Conservation (phyloP, 2,329 filamentous ascomycete genomes). For the Aspergillus awamori region DNA sequence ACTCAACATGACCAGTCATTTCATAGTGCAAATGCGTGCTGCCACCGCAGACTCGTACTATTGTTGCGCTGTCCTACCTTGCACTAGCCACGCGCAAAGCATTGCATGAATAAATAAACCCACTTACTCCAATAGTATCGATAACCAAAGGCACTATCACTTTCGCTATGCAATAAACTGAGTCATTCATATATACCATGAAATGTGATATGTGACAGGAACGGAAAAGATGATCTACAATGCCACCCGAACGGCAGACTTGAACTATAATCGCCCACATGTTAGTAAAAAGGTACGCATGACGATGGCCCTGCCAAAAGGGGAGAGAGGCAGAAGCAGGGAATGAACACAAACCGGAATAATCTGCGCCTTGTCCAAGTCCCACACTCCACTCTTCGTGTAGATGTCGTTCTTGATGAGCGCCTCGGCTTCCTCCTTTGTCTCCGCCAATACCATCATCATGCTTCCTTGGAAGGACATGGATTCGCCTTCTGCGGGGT, state of each 20-base stretch:
- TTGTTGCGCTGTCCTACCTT: neutral
- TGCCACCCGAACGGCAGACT: conserved; percentile 32
- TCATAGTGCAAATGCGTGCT: neutral
- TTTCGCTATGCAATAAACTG: neutral
- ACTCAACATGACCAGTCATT: neutral
- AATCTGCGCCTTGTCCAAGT: conserved; percentile 64
- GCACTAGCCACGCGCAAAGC: neutral
- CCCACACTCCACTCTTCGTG: conserved; percentile 73
- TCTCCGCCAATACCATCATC: conserved; percentile 67
- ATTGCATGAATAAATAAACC: neutral
- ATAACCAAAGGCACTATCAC: neutral
- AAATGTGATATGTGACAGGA: neutral
- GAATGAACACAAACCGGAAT: conserved; percentile 36
- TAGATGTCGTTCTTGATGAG: conserved; percentile 74
- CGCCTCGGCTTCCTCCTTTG: conserved; percentile 69
- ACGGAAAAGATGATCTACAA: conserved; percentile 2
- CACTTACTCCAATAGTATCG: conserved; percentile 3
- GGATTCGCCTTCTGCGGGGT: conserved; percentile 64
- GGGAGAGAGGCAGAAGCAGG: conserved; percentile 1
- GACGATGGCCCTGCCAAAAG: neutral
- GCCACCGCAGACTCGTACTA: neutral
- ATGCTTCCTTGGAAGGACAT: conserved; percentile 73
- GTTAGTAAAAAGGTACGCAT: conserved; percentile 9
- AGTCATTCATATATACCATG: neutral
- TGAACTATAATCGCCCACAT: conserved; percentile 28